Percentiles rank a stretch among this genome's conserved stretches.
phyloP scores from a whole-genome alignment of 2,329 filamentous ascomycete species.

The Apiospora sp. region DNA sequence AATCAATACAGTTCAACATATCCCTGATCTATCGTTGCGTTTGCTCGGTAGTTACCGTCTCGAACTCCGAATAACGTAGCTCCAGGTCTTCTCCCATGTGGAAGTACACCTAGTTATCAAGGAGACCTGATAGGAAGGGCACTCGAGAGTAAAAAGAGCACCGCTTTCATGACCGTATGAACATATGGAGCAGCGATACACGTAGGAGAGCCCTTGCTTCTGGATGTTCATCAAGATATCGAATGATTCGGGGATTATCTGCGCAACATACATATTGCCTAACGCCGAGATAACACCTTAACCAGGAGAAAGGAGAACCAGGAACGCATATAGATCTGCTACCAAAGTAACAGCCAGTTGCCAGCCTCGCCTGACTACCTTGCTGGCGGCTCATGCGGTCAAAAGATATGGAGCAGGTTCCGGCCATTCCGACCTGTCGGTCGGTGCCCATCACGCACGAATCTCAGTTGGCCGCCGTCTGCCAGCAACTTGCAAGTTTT shows the following conservation, averaged over 20 bases:
- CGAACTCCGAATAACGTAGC: background rate
- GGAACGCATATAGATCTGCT: background rate
- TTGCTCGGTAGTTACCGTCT: background rate
- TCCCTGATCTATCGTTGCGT: background rate
- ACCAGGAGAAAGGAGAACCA: no score
- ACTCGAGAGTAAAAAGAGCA: no score
- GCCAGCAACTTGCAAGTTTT: background rate
- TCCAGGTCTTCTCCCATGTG: background rate
- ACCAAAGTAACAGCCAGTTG: background rate
- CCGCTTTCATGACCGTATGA: no score
- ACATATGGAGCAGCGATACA: background rate
- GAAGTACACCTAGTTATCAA: no score
- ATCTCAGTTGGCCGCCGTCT: background rate
- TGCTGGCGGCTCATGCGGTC: slow-evolving; percentile 13
- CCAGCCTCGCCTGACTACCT: background rate
- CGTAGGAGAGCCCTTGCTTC: background rate
- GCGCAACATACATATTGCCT: background rate
- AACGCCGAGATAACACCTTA: background rate
- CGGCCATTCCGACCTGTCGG: slow-evolving; percentile 8
- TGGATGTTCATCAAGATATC: background rate
- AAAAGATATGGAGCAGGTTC: background rate
- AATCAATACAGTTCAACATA: background rate
- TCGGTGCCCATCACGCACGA: background rate
- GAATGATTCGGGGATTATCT: background rate
- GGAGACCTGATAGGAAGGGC: no score